phyloP scores from a whole-genome alignment of 2,329 filamentous ascomycete genomes.

The Ascochyta pisi region DNA sequence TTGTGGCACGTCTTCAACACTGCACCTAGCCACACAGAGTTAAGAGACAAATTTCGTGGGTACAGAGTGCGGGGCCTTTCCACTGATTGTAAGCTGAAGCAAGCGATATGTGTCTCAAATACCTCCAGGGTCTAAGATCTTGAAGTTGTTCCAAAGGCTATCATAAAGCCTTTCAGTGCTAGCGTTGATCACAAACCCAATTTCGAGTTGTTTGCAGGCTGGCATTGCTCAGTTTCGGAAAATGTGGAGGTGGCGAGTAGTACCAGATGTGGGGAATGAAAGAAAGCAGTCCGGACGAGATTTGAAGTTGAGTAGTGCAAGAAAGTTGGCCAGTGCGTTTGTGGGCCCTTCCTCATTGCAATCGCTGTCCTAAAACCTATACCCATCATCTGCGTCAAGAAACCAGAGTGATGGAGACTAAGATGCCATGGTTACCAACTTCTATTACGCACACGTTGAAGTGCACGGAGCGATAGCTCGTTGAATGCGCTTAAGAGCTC shows the following conservation, averaged over 20 bases:
- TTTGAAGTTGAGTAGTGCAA: not conserved
- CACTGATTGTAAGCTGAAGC: not conserved
- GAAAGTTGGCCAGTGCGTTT: not conserved
- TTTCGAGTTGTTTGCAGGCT: too few species aligned
- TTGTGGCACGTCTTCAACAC: conserved; percentile 1
- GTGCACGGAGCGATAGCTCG: conserved; percentile 17
- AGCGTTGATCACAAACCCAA: too few species aligned
- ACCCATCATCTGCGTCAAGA: not conserved
- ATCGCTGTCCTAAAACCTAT: not conserved
- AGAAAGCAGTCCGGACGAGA: not conserved
- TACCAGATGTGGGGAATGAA: not conserved
- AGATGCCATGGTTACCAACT: not conserved
- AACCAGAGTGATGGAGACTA: not conserved
- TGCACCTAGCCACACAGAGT: not conserved
- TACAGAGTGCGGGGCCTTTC: conserved; percentile 1
- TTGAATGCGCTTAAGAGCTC: conserved; percentile 9
- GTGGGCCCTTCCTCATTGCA: not conserved
- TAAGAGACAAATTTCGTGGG: not conserved
- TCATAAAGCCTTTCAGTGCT: too few species aligned
- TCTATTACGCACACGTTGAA: conserved; percentile 19
- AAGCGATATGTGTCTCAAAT: not conserved
- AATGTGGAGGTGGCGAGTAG: not conserved
- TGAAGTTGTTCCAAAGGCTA: not conserved
- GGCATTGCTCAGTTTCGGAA: too few species aligned
- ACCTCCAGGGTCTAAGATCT: not conserved